A percentile compares a stretch with the other conserved stretches of the same genome.
Evolutionary conservation across 345 rosid species (phyloP).

Genomic region (Aquilaria sinensis): DNA sequence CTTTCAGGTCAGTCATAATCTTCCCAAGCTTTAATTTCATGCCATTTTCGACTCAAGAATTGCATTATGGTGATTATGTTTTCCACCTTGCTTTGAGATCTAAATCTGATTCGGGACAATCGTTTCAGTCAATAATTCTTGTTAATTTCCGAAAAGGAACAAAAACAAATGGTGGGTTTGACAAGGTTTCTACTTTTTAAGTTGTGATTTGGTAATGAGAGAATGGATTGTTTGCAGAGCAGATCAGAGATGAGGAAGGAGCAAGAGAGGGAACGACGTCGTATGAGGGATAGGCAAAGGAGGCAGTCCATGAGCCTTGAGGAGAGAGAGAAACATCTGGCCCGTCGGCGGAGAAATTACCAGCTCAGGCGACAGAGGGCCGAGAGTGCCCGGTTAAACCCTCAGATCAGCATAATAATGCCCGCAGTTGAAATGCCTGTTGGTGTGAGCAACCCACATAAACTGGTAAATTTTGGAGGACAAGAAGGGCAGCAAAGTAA

Average conservation of each 20-base stretch:
- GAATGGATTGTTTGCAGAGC: slow-evolving; percentile 30
- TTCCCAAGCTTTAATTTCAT: too few species aligned
- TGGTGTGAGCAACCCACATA: slow-evolving; percentile 13
- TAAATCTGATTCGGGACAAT: too few species aligned
- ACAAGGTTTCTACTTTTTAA: not conserved
- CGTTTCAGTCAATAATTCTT: too few species aligned
- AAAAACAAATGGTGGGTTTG: too few species aligned
- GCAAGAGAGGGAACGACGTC: slow-evolving; percentile 77
- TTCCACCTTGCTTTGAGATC: too few species aligned
- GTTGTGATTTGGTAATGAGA: not conserved
- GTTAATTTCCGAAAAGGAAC: too few species aligned
- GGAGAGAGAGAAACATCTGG: slow-evolving; percentile 86
- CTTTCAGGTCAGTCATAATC: too few species aligned
- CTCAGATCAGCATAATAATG: slow-evolving; percentile 18
- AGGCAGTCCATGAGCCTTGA: slow-evolving; percentile 84
- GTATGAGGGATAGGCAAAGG: slow-evolving; percentile 76
- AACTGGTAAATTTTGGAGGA: slow-evolving; percentile 18
- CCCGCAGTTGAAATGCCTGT: slow-evolving; percentile 15
- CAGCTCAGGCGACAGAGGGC: slow-evolving; percentile 72
- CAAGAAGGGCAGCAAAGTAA: slow-evolving; percentile 5
- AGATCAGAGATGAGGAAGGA: slow-evolving; percentile 55
- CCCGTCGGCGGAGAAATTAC: slow-evolving; percentile 83
- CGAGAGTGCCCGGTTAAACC: slow-evolving; percentile 29
- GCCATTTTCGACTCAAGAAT: too few species aligned
- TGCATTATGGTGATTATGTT: too few species aligned